phyloP scores from a whole-genome alignment of 2,329 filamentous ascomycete species.

The Teratosphaeria zuluensis region DNA sequence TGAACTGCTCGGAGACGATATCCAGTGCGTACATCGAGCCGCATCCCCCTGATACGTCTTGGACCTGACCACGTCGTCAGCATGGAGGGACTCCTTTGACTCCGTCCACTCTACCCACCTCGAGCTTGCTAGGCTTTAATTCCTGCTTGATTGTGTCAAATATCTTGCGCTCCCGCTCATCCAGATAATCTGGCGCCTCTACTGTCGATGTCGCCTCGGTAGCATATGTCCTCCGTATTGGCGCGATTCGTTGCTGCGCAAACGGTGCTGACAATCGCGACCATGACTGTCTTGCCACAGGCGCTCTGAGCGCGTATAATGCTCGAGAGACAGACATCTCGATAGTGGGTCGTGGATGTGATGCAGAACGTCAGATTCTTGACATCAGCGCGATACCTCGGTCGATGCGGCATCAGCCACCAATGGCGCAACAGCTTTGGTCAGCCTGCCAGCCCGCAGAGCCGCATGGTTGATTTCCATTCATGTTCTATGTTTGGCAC shows the following conservation, averaged over 20 bases:
- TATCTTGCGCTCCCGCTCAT: slow-evolving; percentile 36
- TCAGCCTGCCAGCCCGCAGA: background rate
- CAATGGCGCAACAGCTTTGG: background rate
- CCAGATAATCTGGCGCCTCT: slow-evolving; percentile 38
- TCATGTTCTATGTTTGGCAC: background rate
- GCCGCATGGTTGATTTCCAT: background rate
- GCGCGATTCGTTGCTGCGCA: background rate
- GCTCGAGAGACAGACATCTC: background rate
- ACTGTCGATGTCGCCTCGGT: slow-evolving; percentile 1
- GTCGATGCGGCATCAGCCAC: background rate
- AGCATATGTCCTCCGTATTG: background rate
- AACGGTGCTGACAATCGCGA: background rate
- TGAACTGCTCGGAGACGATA: slow-evolving; percentile 61
- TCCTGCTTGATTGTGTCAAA: slow-evolving; percentile 37
- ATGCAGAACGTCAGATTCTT: background rate
- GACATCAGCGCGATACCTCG: background rate
- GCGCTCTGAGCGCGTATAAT: background rate
- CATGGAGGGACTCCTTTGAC: background rate
- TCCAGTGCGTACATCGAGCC: slow-evolving; percentile 83
- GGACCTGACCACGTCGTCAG: slow-evolving; percentile 41
- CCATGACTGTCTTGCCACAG: background rate
- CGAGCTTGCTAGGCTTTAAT: slow-evolving; percentile 35
- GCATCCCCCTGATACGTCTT: slow-evolving; percentile 75
- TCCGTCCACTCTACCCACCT: slow-evolving; percentile 26
- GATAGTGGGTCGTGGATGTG: background rate